Evolutionary conservation across 2,329 filamentous ascomycete species (phyloP).

Genomic region (Aspergillus jensenii): DNA sequence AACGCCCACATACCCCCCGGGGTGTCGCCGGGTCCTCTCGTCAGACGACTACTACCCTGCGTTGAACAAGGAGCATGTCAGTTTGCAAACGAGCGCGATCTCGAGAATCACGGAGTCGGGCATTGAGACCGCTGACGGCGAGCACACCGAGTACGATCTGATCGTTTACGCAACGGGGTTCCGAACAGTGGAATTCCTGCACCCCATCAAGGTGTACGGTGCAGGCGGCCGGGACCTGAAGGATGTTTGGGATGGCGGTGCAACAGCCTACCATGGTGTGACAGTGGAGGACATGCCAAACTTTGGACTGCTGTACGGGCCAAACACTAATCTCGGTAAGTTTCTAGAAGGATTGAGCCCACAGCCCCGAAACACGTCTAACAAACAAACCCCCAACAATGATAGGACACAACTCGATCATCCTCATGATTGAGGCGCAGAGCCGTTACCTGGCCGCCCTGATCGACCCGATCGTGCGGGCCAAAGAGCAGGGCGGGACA

Average conservation of each 20-base stretch:
- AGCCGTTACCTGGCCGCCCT: slow-evolving; percentile 54
- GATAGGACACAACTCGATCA: slow-evolving; percentile 55
- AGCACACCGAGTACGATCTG: slow-evolving; percentile 52
- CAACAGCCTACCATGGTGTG: slow-evolving; percentile 53
- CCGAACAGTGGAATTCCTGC: slow-evolving; percentile 58
- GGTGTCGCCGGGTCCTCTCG: slow-evolving; percentile 57
- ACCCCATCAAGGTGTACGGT: slow-evolving; percentile 56
- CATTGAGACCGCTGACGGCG: slow-evolving; percentile 46
- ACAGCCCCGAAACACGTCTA: neutral
- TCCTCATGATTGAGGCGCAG: slow-evolving; percentile 63
- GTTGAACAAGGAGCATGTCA: slow-evolving; percentile 48
- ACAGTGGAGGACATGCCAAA: slow-evolving; percentile 55
- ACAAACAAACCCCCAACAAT: neutral
- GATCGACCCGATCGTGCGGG: slow-evolving; percentile 50
- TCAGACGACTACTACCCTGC: slow-evolving; percentile 58
- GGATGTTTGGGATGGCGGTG: slow-evolving; percentile 56
- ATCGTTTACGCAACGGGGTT: slow-evolving; percentile 62
- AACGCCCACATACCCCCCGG: slow-evolving; percentile 54
- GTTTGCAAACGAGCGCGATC: slow-evolving; percentile 53
- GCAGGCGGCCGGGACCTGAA: slow-evolving; percentile 42
- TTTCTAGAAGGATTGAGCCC: neutral
- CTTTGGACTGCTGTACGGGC: slow-evolving; percentile 59
- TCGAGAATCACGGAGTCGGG: slow-evolving; percentile 47
- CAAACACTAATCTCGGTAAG: slow-evolving; percentile 52
- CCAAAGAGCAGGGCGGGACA: slow-evolving; percentile 38